A percentile compares a stretch with the other conserved stretches of the same genome.
These are phyloP conservation scores for Adiantum capillusveneris DNA, from an alignment of 75 land plant genomes.

Conservation along the genomic window DNA sequence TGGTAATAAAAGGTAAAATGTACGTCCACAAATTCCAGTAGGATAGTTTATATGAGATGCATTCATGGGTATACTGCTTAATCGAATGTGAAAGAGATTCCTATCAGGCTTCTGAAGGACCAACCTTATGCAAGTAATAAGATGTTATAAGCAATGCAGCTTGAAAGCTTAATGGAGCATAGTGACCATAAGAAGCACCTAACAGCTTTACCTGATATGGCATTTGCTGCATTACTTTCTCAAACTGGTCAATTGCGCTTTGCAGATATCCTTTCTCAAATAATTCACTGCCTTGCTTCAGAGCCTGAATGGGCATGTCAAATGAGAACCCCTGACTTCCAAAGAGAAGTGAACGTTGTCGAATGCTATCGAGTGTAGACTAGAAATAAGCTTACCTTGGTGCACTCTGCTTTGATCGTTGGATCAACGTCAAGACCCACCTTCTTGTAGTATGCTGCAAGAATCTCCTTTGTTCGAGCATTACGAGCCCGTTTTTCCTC, in stretches of 20 bases:
- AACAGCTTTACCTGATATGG: conserved; percentile 48
- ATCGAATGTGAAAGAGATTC: too few relatives aligned
- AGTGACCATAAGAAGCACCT: too few relatives aligned
- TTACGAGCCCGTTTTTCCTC: conserved; percentile 68
- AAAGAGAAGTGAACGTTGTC: too few relatives aligned
- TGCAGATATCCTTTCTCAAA: conserved; percentile 63
- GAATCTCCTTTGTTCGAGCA: conserved; percentile 40
- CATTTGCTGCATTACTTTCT: conserved; percentile 60
- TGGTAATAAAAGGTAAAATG: too few relatives aligned
- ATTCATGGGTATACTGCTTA: too few relatives aligned
- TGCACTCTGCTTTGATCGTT: conserved; percentile 48
- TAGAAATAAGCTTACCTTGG: conserved; percentile 41
- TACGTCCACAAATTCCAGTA: too few relatives aligned
- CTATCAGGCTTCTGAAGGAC: too few relatives aligned
- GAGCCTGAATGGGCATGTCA: conserved; percentile 26
- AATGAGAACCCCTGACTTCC: too few relatives aligned
- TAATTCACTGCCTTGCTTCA: conserved; percentile 54
- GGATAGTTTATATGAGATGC: too few relatives aligned
- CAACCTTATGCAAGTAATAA: too few relatives aligned
- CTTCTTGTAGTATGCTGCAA: conserved; percentile 48
- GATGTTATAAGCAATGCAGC: too few relatives aligned
- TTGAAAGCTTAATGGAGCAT: not conserved
- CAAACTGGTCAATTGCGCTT: conserved; percentile 57
- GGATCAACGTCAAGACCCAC: conserved; percentile 62
- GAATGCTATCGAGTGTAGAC: not conserved